Conservation (phyloP, 192 early-diverging fungal genomes). For the Backusella liffmaniae region DNA sequence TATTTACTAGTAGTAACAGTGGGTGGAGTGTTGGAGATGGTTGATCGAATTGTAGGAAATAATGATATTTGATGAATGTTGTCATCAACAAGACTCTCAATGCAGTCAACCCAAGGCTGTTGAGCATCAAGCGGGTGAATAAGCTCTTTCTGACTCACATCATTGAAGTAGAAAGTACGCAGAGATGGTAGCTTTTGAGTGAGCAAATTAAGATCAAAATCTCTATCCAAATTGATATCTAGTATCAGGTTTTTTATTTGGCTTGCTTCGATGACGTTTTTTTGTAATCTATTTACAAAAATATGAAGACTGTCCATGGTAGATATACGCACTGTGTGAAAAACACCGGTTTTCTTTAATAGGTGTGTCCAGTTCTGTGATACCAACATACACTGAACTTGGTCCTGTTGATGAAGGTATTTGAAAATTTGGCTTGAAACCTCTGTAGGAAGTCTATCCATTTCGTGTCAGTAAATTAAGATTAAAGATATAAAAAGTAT, state of each 20-base stretch:
- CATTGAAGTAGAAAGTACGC: not conserved
- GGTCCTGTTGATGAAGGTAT: not conserved
- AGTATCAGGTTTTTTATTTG: not conserved
- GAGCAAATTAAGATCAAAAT: not conserved
- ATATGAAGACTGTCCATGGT: not conserved
- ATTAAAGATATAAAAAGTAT: not conserved
- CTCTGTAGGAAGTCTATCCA: not conserved
- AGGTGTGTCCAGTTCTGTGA: not conserved
- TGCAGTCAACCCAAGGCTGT: not conserved
- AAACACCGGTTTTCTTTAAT: not conserved
- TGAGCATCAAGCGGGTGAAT: not conserved
- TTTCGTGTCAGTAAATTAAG: not conserved
- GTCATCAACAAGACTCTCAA: not conserved
- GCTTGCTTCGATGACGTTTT: not conserved
- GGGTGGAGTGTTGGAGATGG: not conserved
- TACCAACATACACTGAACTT: not conserved
- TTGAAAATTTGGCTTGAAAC: not conserved
- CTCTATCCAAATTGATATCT: not conserved
- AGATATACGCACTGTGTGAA: not conserved
- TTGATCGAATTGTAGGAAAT: not conserved
- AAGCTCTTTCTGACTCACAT: not conserved
- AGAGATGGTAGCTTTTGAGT: not conserved
- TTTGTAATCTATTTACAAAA: not conserved
- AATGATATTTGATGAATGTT: not conserved
- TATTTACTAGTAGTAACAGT: not conserved